Evolutionary conservation across 2,329 filamentous ascomycete genomes (phyloP), one percentile per base, ranked within the genome.

Genomic region (Aspergillus glaucus): DNA sequence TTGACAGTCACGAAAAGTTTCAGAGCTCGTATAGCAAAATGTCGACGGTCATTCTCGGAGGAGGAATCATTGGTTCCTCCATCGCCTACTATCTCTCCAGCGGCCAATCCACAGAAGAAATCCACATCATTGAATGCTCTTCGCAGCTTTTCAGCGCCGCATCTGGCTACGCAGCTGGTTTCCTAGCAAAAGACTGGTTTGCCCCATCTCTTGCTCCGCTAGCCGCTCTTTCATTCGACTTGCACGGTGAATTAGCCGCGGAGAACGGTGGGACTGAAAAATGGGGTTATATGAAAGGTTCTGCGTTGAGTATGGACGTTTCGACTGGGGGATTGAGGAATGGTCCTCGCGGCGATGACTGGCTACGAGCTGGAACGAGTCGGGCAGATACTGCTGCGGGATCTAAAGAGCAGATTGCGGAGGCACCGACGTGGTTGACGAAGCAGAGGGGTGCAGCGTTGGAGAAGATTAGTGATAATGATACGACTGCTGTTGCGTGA

Each of bases 111-210:
- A 43, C 55, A 26, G 49, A 56, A 5, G 69, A 72, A 28, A 81
- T 85, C 46, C 78, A 82, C 53, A 67, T 85, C 19, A 53, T 85
- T 36, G 82, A 85, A 57, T 71, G 78, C 5, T 77, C 78, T 4
- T 64, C 74, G 0, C 64, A 80, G 53, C 75, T 91, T 28, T 88
- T 91, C 66, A 77, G 80, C 9, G 87, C 84, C 26, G 86, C 87
- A 0, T 90, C 85, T 2, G 86, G 87, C 1, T 83, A 80, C 55
- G 85, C 86, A 0, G 88, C 78, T 15, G 87, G 87, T 0, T 92
- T 91, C 60, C 62, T 91, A 7, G 86, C 86, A 0, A 75, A 74
- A 30, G 84, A 91, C 64, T 91, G 86, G 86, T 88, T 87, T 58
- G 73, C 75, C 0, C 71, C 79, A 0, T 71, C 76, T 1, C 70